Base-by-base conservation (phyloP, 2,329 filamentous ascomycete species). In the Beauveria brongniartii region DNA sequence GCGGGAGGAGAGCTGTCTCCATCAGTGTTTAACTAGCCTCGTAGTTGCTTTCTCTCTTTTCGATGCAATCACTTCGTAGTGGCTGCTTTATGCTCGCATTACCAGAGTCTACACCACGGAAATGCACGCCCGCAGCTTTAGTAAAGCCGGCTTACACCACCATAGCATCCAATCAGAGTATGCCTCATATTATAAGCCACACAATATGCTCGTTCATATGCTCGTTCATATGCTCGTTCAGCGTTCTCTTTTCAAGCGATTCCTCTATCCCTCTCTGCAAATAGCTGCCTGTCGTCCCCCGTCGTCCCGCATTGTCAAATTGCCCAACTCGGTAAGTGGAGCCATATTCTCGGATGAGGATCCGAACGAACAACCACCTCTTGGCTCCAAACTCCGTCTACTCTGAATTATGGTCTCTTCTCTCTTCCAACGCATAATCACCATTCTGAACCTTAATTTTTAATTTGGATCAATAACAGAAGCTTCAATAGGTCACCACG, bases 31-130 rank as follows among this genome's bases (percentile, higher is more conserved):
- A 5, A 12, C 14, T 20, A 16, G 7, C 22, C 34, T 37, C 34
- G 34, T 55, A 10, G 20, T 12, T 24, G 3, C 20, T 48, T 46
- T 50, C 64, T 64, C 55, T 64, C 53, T 50, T 51, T 64, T 12
- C 37, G 37, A 43, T 46, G 6, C 7, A 9, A 1, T n/a, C 18
- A 9, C 12, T 12, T 18, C 10, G 18, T n/a, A 46, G 37, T 8
- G 16, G 24, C 24, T 1, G 1, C 8, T 47, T 56, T 48, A 48
- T 48, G 20, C 43, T 18, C n/a, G 18, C n/a, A 5, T 2, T 4
- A 22, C 18, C 18, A 3, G 24, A 55, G 51, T 12, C 28, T 54
- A 43, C 34, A 43, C 30, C 1, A 22, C 24, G 40, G 40, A 55
- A 6, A 55, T 43, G 43, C 4, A 28, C 28, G 37, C 40, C 40